Conservation (phyloP, 2,329 filamentous ascomycete species). For the Penicillium sp. region DNA sequence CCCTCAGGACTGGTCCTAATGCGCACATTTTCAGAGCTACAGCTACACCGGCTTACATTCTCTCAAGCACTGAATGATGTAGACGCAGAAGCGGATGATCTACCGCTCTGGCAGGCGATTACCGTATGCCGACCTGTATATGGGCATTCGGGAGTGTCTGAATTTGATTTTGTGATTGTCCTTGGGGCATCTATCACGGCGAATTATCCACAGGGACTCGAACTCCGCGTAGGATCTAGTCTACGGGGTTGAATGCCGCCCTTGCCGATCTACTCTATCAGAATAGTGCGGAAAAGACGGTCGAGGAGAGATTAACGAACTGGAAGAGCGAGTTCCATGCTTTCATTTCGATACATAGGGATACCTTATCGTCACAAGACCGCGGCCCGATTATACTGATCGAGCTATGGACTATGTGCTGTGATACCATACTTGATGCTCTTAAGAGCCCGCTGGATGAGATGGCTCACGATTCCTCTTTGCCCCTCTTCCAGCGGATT, state of each 20-base stretch:
- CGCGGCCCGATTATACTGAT: not conserved
- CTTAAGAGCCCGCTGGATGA: not conserved
- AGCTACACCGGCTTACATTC: conserved; percentile 3
- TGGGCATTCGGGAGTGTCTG: not conserved
- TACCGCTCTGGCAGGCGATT: not conserved
- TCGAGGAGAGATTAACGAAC: not conserved
- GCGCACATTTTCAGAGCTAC: not conserved
- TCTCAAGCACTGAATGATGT: not conserved
- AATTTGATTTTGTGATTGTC: not conserved
- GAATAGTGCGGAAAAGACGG: not conserved
- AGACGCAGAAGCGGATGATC: not conserved
- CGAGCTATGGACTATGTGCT: not conserved
- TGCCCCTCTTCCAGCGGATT: not conserved
- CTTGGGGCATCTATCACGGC: not conserved
- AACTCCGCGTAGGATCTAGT: not conserved
- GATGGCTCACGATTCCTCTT: not conserved
- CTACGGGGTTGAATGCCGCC: not conserved
- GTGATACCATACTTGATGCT: not conserved
- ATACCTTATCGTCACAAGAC: not conserved
- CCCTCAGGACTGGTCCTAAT: not conserved
- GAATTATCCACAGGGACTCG: not conserved
- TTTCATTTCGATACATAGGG: not conserved
- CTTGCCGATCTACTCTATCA: not conserved
- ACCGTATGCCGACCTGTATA: not conserved
- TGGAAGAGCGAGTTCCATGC: not conserved